Evolutionary conservation across 441 rosid species (phyloP).

Genomic region (Biscutella laevigata): DNA sequence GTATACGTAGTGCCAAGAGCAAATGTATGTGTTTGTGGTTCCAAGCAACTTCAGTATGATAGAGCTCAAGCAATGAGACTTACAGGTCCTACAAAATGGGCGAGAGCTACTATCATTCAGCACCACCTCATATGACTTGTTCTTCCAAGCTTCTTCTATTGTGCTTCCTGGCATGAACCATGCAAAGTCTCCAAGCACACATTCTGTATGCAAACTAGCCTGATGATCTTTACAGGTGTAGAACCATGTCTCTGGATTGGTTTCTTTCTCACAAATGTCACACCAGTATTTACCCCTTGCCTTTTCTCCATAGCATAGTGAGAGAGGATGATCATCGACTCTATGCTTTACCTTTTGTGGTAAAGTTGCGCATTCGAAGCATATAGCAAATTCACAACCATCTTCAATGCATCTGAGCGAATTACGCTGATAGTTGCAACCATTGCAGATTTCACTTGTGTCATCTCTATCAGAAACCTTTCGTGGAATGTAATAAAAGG

Average conservation of each 20-base stretch:
- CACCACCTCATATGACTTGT: not conserved
- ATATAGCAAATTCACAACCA: constrained; percentile 18
- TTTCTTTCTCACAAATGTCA: constrained; percentile 3
- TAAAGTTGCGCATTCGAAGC: not conserved
- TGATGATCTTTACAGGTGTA: not conserved
- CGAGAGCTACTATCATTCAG: not conserved
- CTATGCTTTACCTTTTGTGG: not conserved
- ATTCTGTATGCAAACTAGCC: not conserved
- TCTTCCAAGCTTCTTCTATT: no score
- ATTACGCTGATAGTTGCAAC: not conserved
- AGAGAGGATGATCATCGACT: not conserved
- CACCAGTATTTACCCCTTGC: not conserved
- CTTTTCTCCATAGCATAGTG: not conserved
- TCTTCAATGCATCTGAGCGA: not conserved
- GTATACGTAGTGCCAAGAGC: not conserved
- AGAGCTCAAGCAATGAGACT: not conserved
- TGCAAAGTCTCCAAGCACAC: not conserved
- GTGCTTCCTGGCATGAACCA: not conserved
- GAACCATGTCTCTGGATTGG: not conserved
- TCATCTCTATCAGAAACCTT: not conserved
- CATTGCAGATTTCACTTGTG: not conserved
- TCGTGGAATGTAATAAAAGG: not conserved
- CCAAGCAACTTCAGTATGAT: not conserved
- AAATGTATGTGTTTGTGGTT: not conserved
- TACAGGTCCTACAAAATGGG: not conserved